Evolutionary conservation across 106 monocot species (phyloP), one percentile per base, ranked within the genome.

Genomic region (Acanthochlamys bracteata): DNA sequence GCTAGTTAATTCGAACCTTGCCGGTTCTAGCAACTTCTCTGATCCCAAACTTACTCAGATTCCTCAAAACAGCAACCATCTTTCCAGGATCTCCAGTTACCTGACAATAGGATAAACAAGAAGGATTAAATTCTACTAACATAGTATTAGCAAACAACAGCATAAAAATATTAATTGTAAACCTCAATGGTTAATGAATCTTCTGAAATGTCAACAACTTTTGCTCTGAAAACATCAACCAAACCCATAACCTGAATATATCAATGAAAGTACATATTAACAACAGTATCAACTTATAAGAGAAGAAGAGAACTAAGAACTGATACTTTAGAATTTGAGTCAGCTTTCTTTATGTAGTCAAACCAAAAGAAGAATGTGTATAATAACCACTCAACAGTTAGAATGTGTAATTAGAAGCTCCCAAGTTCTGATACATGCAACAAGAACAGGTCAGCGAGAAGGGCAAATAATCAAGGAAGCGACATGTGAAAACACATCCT

Each of bases 31-130:
- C 89, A 74, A 94, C 89, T 80, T 96, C 95, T 78, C 45, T 82
- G 53, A 96, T 88, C 45, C 95, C 87, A 79, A 96, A 96, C 66
- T 94, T 94, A 58, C 65, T 81, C 26, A 94, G 74, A 49, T 74
- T 94, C 59, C 79, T 84, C 61, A 77, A 78, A 61, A 94, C 86
- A 24, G 89, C 89, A 62, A 66, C 81, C 14, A 94, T 82, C 66
- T 94, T 94, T n/a, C 94, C 94, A 72, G 94, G 94, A 84, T 94
- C 94, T 66, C 94, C 94, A 65, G 89, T 78, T 59, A 94, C 89
- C 94, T 94, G 64, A 61, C 49, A 26, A 55, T 72, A 45, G 43
- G 13, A 45, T 13, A 45, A 45, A 45, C 43, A 45, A 45, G 13
- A 7, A 45, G 13, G 7, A n/a, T n/a, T n/a, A n/a, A n/a, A n/a